Base-by-base conservation (phyloP, 2,329 filamentous ascomycete species). In the Diplodia sapinea region DNA sequence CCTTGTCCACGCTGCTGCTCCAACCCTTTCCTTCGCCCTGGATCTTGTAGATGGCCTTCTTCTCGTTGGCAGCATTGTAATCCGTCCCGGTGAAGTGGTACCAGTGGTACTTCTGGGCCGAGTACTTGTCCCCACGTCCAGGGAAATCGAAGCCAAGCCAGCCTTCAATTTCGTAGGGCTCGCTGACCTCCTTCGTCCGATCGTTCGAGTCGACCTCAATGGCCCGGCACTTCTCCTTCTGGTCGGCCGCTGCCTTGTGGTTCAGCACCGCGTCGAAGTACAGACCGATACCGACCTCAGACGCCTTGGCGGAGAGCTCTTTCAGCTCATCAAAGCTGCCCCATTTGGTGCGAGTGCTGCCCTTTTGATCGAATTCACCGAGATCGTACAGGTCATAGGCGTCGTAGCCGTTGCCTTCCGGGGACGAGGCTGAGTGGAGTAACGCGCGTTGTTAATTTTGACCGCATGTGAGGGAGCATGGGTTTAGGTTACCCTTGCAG, bases 291-390 rank as follows among this genome's bases (percentile, higher is more conserved):
- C 84, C 85, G 29, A 83, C 71, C 47, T 83, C 78, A 62, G 84
- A 80, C 0, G 88, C 88, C 13, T 79, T 77, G 23, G 81, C 76
- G 2, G 81, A 78, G 57, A 92, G 75, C 20, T 81, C 79, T 2
- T 85, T 70, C 17, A 92, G 79, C 66, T 91, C 88, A 54, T 86
- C 83, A 72, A 87, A 87, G 1, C 81, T 80, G 2, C 90, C 90
- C 89, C 89, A 93, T 81, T 91, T 92, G 0, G 89, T 92, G 2
- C 80, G 79, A 5, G 78, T 79, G 0, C 81, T 75, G 20, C 87
- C 88, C 74, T 92, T 92, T 73, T 91, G 89, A 51, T 91, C 86
- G 71, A 92, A 92, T 74, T 92, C 90, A 38, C 90, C 90, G 2
- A 90, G 77, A 69, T 91, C 65, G 29, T 88, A 91, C 15, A 92